Conservation (phyloP, 129 eudicot species). For the Artemisia annua region DNA sequence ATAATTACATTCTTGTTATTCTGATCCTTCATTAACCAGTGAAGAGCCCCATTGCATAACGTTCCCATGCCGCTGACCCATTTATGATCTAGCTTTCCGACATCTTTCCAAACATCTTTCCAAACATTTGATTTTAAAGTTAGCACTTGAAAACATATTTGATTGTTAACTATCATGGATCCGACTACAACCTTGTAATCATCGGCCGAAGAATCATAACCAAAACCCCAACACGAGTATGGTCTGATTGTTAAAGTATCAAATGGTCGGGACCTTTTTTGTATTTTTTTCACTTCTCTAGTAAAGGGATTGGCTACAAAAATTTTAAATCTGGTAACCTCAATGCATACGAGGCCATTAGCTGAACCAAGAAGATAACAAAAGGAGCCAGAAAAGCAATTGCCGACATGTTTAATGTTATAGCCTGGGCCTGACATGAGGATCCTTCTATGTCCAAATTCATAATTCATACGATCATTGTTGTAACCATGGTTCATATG, state of each 20-base stretch:
- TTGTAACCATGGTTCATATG: background rate
- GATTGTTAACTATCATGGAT: background rate
- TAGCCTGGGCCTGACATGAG: background rate
- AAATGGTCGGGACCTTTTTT: background rate
- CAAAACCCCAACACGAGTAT: background rate
- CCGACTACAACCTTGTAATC: background rate
- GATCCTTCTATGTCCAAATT: background rate
- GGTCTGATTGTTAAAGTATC: background rate
- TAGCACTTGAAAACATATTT: background rate
- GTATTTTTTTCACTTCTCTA: conserved; percentile 5
- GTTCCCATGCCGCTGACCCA: background rate
- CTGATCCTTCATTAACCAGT: background rate
- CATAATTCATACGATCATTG: background rate
- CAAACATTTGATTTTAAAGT: background rate
- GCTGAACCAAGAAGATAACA: conserved; percentile 8
- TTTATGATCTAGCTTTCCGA: background rate
- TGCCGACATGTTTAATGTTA: too few species aligned
- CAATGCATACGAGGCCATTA: conserved; percentile 9
- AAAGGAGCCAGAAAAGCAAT: too few species aligned
- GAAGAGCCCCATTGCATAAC: background rate
- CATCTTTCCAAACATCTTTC: too few species aligned
- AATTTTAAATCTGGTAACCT: background rate
- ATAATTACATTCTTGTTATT: background rate
- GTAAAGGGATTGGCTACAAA: conserved; percentile 9
- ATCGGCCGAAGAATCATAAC: background rate